These are phyloP conservation scores for Xylariaceae sp. DNA, from an alignment of 2,329 filamentous ascomycete genomes.

Conservation along the genomic window DNA sequence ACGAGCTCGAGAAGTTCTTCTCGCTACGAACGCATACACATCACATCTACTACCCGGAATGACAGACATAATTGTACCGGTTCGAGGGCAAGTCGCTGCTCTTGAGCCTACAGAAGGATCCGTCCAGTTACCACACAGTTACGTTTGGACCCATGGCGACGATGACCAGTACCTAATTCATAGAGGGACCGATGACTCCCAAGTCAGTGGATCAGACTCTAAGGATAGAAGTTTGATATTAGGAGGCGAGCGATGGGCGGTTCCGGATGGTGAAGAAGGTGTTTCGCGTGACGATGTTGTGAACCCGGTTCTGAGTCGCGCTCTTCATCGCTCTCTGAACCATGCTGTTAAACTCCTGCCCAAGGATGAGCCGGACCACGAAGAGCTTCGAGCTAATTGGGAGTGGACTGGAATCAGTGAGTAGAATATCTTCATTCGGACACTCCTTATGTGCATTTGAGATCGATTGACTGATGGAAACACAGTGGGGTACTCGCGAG, in stretches of 20 bases:
- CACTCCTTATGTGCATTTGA: neutral
- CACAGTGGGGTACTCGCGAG: constrained; percentile 63
- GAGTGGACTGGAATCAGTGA: constrained; percentile 72
- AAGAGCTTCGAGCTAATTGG: constrained; percentile 49
- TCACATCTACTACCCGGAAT: constrained; percentile 69
- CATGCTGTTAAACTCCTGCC: constrained; percentile 39
- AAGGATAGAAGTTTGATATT: constrained; percentile 50
- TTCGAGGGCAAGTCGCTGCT: constrained; percentile 68
- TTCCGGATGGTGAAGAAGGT: constrained; percentile 49
- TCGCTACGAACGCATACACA: constrained; percentile 83
- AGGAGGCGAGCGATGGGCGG: constrained; percentile 63
- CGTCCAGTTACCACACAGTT: constrained; percentile 18
- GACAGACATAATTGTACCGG: constrained; percentile 59
- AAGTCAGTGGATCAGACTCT: neutral
- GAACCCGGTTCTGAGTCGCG: constrained; percentile 52
- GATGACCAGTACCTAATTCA: constrained; percentile 17
- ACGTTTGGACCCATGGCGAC: constrained; percentile 12
- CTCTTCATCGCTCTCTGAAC: constrained; percentile 47
- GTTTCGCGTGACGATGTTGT: constrained; percentile 59
- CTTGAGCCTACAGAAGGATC: constrained; percentile 51
- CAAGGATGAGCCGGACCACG: constrained; percentile 7
- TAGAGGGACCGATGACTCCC: constrained; percentile 11
- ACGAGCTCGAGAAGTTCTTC: constrained; percentile 58
- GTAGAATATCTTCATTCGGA: too few species aligned
- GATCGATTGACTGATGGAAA: neutral